A percentile compares a stretch with the other conserved stretches of the same genome.
phyloP scores from a whole-genome alignment of 192 early-diverging fungal genomes.

The Podila minutissima region DNA sequence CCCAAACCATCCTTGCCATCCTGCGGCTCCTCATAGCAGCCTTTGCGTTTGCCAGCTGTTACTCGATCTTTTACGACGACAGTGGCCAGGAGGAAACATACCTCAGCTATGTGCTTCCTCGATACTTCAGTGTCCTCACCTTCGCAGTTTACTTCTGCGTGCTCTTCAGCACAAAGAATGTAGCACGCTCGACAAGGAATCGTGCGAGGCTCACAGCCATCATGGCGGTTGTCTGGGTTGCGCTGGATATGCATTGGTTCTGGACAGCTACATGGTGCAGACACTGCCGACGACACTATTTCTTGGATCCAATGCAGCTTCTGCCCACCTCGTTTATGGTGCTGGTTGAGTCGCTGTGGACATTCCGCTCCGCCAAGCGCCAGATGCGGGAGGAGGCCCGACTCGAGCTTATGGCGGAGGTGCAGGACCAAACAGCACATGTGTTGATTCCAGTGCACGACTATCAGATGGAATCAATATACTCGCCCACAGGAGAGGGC shows the following conservation, averaged over 20 bases:
- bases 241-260: not conserved
- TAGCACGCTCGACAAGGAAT: too few species aligned
- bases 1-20: too few species aligned
- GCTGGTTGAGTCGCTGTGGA: not conserved
- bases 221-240: not conserved
- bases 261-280: not conserved
- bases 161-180: too few species aligned
- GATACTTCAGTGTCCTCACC: too few species aligned
- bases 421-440: not conserved
- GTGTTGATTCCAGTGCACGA: not conserved
- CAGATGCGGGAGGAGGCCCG: not conserved
- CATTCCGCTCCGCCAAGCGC: not conserved
- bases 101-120: too few species aligned
- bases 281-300: not conserved
- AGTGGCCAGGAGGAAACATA: too few species aligned
- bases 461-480: conserved; percentile 1
- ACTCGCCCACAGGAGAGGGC: not conserved
- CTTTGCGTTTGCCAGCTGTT: too few species aligned
- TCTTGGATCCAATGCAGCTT: not conserved
- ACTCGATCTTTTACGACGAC: too few species aligned
- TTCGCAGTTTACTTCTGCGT: too few species aligned
- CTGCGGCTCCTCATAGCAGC: too few species aligned
- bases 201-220: too few species aligned
- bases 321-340: not conserved
- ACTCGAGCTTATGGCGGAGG: not conserved